Evolutionary conservation across 2,329 filamentous ascomycete species (phyloP), one percentile per base, ranked within the genome.

Genomic region (Cadophora sp.): DNA sequence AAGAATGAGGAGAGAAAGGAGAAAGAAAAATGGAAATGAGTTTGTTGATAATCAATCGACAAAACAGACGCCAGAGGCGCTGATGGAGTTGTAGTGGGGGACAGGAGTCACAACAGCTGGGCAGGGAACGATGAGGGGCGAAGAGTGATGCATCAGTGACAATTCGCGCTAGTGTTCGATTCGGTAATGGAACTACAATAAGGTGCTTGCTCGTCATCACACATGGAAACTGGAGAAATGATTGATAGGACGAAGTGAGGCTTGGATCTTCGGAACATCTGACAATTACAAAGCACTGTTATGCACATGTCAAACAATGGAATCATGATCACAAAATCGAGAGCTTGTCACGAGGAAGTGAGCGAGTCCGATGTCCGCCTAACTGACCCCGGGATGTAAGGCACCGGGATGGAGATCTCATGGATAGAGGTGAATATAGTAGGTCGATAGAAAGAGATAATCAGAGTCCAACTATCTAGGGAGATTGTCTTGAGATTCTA

Each of bases 21-120:
- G 31, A 43, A n/a, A 63, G 19, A 40, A 53, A 7, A 50, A 40
- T 12, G 14, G 55, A 29, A 53, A n/a, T 53, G 46, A 62, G 7
- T 43, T 29, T 61, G 63, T 65, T 68, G 62, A 67, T 70, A 37
- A 22, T 64, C 34, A 58, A 64, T 64, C 19, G 34, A 46, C 31
- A 40, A 11, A 43, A 43, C 64, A 70, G 69, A 73, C 69, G 69
- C 71, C 69, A 68, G 59, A 68, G 71, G 71, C 69, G 71, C 66
- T 72, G 71, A 62, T 58, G 65, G n/a, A 34, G 43, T 37, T 62
- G 62, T 66, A 64, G 64, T 64, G 66, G 69, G 64, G 55, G 16
- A 31, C 51, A 22, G 31, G 66, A 68, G 66, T 64, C 63, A 63
- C 55, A 51, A 50, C 31, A 58, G 40, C n/a, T 24, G 24, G 40